Evolutionary conservation across 164 flowering plant species (phyloP).

Genomic region (Litsea cubeba): DNA sequence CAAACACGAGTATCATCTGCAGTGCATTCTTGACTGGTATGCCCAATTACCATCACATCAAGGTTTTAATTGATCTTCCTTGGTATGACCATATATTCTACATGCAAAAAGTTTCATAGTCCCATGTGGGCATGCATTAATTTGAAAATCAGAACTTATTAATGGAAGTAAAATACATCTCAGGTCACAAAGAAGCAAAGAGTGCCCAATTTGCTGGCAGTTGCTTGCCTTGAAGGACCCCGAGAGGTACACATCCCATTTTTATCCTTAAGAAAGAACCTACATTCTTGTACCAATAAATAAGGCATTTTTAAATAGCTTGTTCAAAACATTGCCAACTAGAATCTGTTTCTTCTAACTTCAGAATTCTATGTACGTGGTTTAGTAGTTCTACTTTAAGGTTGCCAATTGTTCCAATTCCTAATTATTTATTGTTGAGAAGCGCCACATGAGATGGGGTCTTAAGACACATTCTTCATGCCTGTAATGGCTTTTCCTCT

Average conservation of each 20-base stretch:
- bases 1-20: conserved; percentile 82
- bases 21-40: conserved; percentile 84
- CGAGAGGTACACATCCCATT: conserved; percentile 31
- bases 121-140: neutral
- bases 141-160: neutral
- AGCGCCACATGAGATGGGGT: neutral
- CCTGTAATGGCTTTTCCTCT: neutral
- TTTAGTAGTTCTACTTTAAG: neutral
- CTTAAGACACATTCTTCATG: neutral
- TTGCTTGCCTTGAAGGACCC: conserved; percentile 53
- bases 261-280: neutral
- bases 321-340: neutral
- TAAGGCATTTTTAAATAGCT: neutral
- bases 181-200: conserved; percentile 85
- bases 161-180: conserved; percentile 1
- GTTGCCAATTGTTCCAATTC: neutral
- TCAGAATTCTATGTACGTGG: too few species aligned
- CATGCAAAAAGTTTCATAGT: neutral
- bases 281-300: neutral
- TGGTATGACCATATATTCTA: neutral
- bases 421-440: too few species aligned
- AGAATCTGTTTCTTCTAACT: neutral
- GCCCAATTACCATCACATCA: conserved; percentile 4
- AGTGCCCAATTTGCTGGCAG: conserved; percentile 84
- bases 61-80: conserved; percentile 6